Evolutionary conservation across 176 grass and related monocot species (phyloP), one percentile per base, ranked within the genome.

Genomic region (Pontederia crassipes): DNA sequence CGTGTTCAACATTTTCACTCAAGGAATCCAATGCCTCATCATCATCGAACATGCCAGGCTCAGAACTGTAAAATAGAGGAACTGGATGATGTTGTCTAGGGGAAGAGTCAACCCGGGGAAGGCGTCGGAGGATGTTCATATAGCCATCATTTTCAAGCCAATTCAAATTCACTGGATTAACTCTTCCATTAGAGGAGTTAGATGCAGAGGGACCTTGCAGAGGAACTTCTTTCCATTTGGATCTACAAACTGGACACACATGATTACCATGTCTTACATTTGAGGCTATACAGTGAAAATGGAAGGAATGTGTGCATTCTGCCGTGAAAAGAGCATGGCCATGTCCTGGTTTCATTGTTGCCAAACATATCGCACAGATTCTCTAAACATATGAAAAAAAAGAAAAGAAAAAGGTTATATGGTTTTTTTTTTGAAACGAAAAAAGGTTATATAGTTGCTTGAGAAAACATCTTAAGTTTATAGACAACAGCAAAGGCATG

Each of bases 301-400:
- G 85, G 54, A 95, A 95, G 10, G 69, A 80, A 71, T 95, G 89
- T 20, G 85, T 83, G 73, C 93, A 97, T 69, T 89, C 78, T 50
- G 93, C 87, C 35, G 84, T 92, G 64, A 97, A 97, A 55, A 97
- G 68, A 11, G 93, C 93, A 18, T 85, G 84, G 12, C 93, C 93
- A 14, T 80, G 73, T 8, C 87, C 79, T 64, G 81, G 49, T 66
- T 75, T 88, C 78, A 97, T 90, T 51, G 61, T 54, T 70, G 72
- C 81, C 67, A 97, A 84, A 68, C 93, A 97, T 72, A 97, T 97
- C 14, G 84, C 77, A 55, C 93, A 97, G 58, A 65, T 26, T 52
- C 71, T 85, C 93, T 85, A 84, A 79, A 80, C 20, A 24, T 24
- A 24, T 24, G 20, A 24, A 24, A 24, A 24, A 24, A 24, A 24